Evolutionary conservation across 2,329 filamentous ascomycete species (phyloP).

Genomic region (Penicillium paneum): DNA sequence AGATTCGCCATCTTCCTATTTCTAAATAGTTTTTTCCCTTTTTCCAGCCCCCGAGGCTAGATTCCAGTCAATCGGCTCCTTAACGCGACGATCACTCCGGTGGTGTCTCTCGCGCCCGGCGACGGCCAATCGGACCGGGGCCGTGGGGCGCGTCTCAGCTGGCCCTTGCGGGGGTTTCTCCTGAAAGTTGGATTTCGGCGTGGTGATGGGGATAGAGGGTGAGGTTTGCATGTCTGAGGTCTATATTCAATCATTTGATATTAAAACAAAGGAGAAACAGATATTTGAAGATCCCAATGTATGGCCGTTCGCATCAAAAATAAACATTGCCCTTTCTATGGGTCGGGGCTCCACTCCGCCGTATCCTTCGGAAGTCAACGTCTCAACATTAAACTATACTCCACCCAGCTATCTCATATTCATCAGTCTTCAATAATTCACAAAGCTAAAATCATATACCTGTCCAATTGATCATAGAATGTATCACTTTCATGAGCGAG

Average conservation of each 20-base stretch:
- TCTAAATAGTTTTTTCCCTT: not conserved
- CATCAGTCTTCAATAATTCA: too few relatives aligned
- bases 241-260: too few relatives aligned
- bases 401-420: not conserved
- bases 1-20: not conserved
- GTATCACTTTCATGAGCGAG: slow-evolving; percentile 18
- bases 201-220: too few relatives aligned
- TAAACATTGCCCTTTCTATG: not conserved
- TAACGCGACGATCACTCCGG: not conserved
- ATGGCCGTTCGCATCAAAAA: not conserved
- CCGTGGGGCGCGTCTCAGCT: not conserved
- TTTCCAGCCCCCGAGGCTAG: slow-evolving; percentile 1
- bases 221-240: too few relatives aligned
- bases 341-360: not conserved
- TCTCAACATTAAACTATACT: not conserved
- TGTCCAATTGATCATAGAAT: not conserved
- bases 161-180: slow-evolving; percentile 1
- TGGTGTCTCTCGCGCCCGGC: too few relatives aligned
- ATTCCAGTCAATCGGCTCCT: slow-evolving; percentile 1
- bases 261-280: too few relatives aligned
- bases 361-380: not conserved
- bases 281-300: too few relatives aligned
- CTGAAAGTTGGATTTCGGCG: not conserved
- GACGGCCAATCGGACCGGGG: slow-evolving; percentile 2
- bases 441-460: not conserved